These are phyloP conservation scores for Aspergillus hancockii DNA, from an alignment of 495 filamentous ascomycete genomes.

Conservation along the genomic window DNA sequence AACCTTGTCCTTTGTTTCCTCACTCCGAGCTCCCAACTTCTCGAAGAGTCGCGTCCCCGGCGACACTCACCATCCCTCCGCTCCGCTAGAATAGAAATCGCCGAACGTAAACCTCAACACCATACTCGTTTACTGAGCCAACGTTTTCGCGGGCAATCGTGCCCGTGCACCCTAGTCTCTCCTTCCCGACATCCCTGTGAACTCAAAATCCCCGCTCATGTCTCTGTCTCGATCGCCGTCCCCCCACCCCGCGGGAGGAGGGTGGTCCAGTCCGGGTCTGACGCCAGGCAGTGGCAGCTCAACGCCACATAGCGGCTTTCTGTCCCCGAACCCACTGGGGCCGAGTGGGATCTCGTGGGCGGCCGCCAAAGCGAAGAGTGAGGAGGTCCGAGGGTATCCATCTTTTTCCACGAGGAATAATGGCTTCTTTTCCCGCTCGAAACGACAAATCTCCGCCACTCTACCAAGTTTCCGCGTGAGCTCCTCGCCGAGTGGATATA, in stretches of 20 bases:
- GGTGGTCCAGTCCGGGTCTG: constrained; percentile 85
- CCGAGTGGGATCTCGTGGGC: constrained; percentile 73
- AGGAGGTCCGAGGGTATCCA: constrained; percentile 73
- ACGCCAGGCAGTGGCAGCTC: constrained; percentile 68
- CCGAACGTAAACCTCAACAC: not conserved
- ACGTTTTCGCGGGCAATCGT: not conserved
- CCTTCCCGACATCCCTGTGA: constrained; percentile 9
- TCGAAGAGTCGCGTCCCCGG: not conserved
- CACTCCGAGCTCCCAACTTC: not conserved
- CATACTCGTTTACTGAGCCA: not conserved
- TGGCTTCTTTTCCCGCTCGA: constrained; percentile 80
- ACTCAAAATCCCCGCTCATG: constrained; percentile 51
- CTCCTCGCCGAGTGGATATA: constrained; percentile 46
- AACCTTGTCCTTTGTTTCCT: not conserved
- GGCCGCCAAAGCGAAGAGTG: constrained; percentile 71
- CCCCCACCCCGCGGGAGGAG: constrained; percentile 68
- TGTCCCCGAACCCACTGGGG: constrained; percentile 32
- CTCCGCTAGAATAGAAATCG: not conserved
- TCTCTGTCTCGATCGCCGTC: constrained; percentile 84
- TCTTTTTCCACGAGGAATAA: constrained; percentile 78
- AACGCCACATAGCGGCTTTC: constrained; percentile 59
- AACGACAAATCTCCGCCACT: constrained; percentile 69
- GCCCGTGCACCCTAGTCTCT: not conserved
- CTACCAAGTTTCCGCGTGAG: constrained; percentile 65
- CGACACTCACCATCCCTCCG: not conserved